Evolutionary conservation across 2,329 filamentous ascomycete genomes (phyloP), one percentile per base, ranked within the genome.

Genomic region (Bipolaris victoriae): DNA sequence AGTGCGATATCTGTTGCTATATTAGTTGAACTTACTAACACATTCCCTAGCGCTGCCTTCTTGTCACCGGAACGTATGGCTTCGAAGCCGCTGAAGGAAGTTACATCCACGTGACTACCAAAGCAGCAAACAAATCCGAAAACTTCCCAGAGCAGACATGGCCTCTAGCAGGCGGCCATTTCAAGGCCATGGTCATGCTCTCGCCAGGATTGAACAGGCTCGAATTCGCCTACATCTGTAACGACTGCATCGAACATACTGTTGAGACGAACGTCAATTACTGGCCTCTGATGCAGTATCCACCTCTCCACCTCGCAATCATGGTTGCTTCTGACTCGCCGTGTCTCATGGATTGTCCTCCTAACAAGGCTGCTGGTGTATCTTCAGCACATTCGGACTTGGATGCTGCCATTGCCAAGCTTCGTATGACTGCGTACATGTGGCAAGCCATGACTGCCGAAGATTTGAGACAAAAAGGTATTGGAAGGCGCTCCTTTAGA

Each of bases 371-470:
- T 5, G 65, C 53, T 7, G 71, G 64, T 15, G 18, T 68, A 1
- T 64, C 64, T 20, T 69, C 67, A 2, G 61, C 71, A 3, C 71
- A 74, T 36, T 63, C 63, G 5, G 65, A 66, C 41, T 55, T 75
- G 6, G 59, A 69, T n/a, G 70, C 70, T 29, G 71, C 68, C 4
- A 64, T 72, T 36, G 64, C 66, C 7, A 75, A 75, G 62, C 61
- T 74, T 11, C 66, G 71, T n/a, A 73, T 71, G 64, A 67, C 71
- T 6, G 71, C 72, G 2, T 73, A 72, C 57, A 74, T 74, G 71
- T 74, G 71, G 71, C 71, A 75, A 53, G 71, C 71, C 13, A 62
- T 71, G 61, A 73, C 69, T n/a, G 72, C 71, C 1, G 71, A 74
- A 55, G 70, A 73, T 37, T 52, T 73, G 61, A 64, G 66, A 1